Base-by-base conservation (phyloP, 1,284 basidiomycete species). In the Tetrapyrgos nigripes region DNA sequence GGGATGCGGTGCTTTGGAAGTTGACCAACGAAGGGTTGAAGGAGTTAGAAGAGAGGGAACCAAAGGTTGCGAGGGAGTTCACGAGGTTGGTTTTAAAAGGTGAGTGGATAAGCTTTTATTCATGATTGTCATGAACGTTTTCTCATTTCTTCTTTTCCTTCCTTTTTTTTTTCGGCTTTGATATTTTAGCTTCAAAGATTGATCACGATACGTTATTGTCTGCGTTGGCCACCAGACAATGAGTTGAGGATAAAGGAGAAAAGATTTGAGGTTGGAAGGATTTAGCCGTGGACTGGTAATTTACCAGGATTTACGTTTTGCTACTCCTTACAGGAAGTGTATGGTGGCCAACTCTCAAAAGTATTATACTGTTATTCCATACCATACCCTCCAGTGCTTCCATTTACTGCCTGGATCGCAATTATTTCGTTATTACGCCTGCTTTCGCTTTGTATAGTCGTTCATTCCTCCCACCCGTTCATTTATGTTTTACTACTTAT, bases 1-100 rank as follows among this genome's bases (percentile, higher is more conserved):
- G 87, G 11, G 83, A 87, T 24, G 87, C 86, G 14, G 84, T 90
- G 17, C 65, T 97, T 47, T 97, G 96, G 96, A 90, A 85, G 72
- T 73, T 97, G 58, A 84, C 83, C 57, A 76, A 70, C 3, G 79
- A 82, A 56, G 80, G 78, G 49, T 73, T 96, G 68, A 77, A 76
- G 33, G 68, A 74, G 58, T 69, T 97, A 64, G 89, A 93, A 68
- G 71, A 68, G 50, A 90, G 92, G 53, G 74, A 87, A 55, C 86
- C 92, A 0, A 83, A 82, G 50, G 71, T 92, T 44, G 88, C 91
- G 26, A 79, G 83, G 62, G 75, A 71, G 53, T 94, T 96, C 66
- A 82, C 89, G 59, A 82, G 84, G 70, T 76, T 95, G 55, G 87
- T 94, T 24, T 73, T 96, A 50, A 94, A 92, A 80, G 86, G 94